Base-by-base conservation (phyloP, 768 basidiomycete genomes). In the Gymnopilus dilepis region DNA sequence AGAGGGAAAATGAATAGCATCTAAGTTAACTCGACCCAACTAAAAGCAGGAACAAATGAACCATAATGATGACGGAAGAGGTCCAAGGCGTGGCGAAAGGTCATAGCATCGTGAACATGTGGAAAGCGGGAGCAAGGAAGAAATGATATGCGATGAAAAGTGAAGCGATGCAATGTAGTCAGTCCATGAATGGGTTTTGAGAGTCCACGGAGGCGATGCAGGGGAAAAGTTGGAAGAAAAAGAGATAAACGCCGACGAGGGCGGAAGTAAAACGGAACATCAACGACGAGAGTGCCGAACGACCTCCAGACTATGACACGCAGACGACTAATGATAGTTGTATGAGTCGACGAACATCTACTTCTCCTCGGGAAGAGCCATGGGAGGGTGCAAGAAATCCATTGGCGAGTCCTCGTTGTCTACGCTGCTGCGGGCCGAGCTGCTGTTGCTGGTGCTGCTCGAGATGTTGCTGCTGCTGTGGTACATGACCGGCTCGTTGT, bases 301-400 rank as follows among this genome's bases (percentile, higher is more conserved):
- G 41, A 31, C 11, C 42, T 58, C 26, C 12, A 47, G 38, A 33
- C 54, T 15, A 31, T 31, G 40, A 54, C 15, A 37, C 22, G 33
- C 12, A n/a, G 47, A 22, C 22, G 37, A 51, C 47, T 47, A 63
- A 15, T 48, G 54, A 31, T 60, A 64, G 45, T 9, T 48, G 47
- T 70, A 71, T 30, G 61, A 62, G 7, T 72, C 67, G 7, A 67
- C 59, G 47, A 68, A 71, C 71, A 74, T 72, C 15, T 66, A 63
- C 19, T 42, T 60, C 56, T 79, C 79, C 47, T 80, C 77, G 6
- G 78, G 75, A 24, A 77, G 70, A 6, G 73, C 72, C 81, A 80
- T 83, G 0, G 79, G 81, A 5, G 79, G 80, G 59, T 82, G 81
- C 6, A 91, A 77, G 64, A 85, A 92, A 65, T 91, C 89, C 86